These are phyloP conservation scores for Aspergillus ustus DNA, from an alignment of 2,329 filamentous ascomycete species.

Conservation along the genomic window DNA sequence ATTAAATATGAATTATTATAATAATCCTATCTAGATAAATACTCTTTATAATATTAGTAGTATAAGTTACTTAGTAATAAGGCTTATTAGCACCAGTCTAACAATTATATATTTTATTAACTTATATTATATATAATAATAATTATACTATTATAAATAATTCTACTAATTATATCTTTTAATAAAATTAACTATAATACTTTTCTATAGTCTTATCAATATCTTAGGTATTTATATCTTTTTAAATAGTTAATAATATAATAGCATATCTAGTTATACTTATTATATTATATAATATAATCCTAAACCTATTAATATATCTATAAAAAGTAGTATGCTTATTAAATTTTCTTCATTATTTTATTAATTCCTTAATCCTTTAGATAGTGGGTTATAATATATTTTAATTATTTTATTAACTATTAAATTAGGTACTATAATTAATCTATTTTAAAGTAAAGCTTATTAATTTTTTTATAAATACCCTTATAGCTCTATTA, in stretches of 20 bases:
- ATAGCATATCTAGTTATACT: neutral
- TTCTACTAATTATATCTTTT: neutral
- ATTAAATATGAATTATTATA: neutral
- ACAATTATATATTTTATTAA: slow-evolving; percentile 10
- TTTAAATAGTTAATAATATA: neutral
- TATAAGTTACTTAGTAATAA: neutral
- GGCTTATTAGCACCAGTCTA: neutral
- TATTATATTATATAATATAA: slow-evolving; percentile 2
- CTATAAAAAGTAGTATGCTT: slow-evolving; percentile 2
- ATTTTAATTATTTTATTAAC: no score
- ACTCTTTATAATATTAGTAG: neutral
- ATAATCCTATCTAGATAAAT: neutral
- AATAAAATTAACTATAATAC: slow-evolving; percentile 1
- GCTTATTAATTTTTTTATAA: no score
- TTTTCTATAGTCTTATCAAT: slow-evolving; percentile 3
- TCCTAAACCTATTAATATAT: slow-evolving; percentile 4
- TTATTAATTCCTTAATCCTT: no score
- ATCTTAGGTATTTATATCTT: neutral
- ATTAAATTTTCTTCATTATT: neutral
- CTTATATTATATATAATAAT: slow-evolving; percentile 3
- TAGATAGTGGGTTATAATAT: no score
- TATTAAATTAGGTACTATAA: no score
- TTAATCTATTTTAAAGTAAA: no score
- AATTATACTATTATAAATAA: neutral
- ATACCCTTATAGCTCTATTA: neutral